These are phyloP conservation scores for Yamadazyma friedrichii DNA, from an alignment of 1,139 yeast species.

Conservation along the genomic window DNA sequence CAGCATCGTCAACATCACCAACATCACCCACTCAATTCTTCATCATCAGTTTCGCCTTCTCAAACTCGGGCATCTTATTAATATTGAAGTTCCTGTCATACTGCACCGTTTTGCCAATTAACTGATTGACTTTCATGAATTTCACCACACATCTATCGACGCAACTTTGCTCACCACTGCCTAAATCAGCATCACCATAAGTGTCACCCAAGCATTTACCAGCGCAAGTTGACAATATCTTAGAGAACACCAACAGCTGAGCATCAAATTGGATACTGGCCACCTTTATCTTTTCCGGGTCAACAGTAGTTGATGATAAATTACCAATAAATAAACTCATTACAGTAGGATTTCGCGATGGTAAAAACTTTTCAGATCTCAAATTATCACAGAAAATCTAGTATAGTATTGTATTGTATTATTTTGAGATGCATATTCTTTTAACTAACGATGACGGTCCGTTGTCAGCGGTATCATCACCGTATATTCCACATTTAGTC, in stretches of 20 bases:
- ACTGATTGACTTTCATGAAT: constrained; percentile 61
- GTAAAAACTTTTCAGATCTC: background rate
- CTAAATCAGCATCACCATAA: constrained; percentile 78
- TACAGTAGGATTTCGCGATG: constrained; percentile 2
- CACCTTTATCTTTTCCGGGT: constrained; percentile 62
- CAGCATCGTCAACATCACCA: no score
- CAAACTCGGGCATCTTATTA: constrained; percentile 40
- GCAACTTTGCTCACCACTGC: constrained; percentile 75
- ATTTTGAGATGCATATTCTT: constrained; percentile 36
- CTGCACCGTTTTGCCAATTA: constrained; percentile 53
- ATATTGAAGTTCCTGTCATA: constrained; percentile 30
- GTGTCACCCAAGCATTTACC: constrained; percentile 70
- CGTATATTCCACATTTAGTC: constrained; percentile 79
- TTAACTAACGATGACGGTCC: constrained; percentile 97
- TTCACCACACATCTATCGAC: constrained; percentile 77
- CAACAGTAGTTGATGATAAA: constrained; percentile 47
- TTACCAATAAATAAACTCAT: constrained; percentile 66
- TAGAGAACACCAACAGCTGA: constrained; percentile 63
- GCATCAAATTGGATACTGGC: constrained; percentile 81
- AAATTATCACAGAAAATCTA: background rate
- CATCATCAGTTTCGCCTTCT: constrained; percentile 19
- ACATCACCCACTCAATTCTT: background rate
- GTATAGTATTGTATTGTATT: no score
- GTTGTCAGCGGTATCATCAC: constrained; percentile 74
- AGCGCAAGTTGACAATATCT: constrained; percentile 56